Evolutionary conservation across 176 grass and related monocot species (phyloP), one percentile per base, ranked within the genome.

Genomic region (Musa acuminata): DNA sequence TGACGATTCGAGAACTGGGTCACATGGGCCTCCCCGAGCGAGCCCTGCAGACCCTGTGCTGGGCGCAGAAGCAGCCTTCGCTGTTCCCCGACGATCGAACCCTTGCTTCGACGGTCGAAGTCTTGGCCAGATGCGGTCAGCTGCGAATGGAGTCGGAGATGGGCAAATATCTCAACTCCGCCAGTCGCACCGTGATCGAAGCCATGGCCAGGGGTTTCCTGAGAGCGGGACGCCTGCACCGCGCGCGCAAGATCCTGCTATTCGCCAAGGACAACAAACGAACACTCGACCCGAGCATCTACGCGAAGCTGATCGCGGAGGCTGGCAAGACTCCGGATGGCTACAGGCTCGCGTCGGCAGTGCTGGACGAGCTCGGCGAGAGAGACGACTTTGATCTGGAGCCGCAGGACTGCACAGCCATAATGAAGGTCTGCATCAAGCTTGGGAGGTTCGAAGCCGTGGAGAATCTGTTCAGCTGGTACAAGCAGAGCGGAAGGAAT

Each of bases 361-460:
- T 97, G 85, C 66, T 93, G 0, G 79, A 75, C 1, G 90, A 91
- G 67, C 85, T 93, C 1, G 78, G 90, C 1, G 87, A 88, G 21
- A 78, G 86, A 67, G 77, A 89, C 0, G 84, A 87, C 62, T 66
- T 93, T 13, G 78, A 90, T 64, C 64, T 98, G 52, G 21, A 53
- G 0, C 84, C 73, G 0, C 84, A 87, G 72, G 87, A 98, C 50
- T 93, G 90, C 73, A 93, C 88, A 0, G 74, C 90, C 17, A 50
- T 98, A 49, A 98, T 93, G 94, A 98, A 98, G 79, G 80, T 89
- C 13, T 98, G 94, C 66, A 62, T 91, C 51, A 93, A 86, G 72
- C 88, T 97, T 16, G 48, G 82, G 79, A 89, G 80, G 77, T 93
- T 80, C 1, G 49, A 79, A 0, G 74, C 80, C 1, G 83, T 98